Evolutionary conservation across 106 monocot genomes (phyloP).

Genomic region (Platanthera zijinensis): DNA sequence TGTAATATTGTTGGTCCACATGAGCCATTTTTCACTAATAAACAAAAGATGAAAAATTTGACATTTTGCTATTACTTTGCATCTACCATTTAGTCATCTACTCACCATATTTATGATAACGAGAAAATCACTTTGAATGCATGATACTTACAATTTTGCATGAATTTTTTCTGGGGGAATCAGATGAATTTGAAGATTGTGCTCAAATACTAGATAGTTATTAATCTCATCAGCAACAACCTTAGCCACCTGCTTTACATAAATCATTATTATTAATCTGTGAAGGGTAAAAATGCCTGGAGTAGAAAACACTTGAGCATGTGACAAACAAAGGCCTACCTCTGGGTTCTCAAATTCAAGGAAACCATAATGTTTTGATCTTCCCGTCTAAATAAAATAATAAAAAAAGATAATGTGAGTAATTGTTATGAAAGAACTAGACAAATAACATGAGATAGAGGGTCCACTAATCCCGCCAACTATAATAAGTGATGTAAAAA

Average conservation of each 20-base stretch:
- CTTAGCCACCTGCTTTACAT: slow-evolving; percentile 69
- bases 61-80: neutral
- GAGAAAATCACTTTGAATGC: neutral
- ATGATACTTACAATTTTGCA: slow-evolving; percentile 63
- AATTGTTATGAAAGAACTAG: neutral
- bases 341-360: slow-evolving; percentile 92
- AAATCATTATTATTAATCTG: neutral
- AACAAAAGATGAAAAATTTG: neutral
- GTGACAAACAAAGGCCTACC: slow-evolving; percentile 21
- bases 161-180: slow-evolving; percentile 73
- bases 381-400: slow-evolving; percentile 59
- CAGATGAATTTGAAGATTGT: slow-evolving; percentile 66
- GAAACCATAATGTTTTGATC: slow-evolving; percentile 85
- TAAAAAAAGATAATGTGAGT: slow-evolving; percentile 1
- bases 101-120: neutral
- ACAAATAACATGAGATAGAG: neutral
- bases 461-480: neutral
- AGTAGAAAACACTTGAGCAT: neutral
- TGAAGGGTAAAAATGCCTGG: neutral
- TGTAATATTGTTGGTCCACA: neutral
- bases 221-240: slow-evolving; percentile 95
- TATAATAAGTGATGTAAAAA: no score
- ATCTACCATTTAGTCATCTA: neutral
- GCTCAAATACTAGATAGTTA: slow-evolving; percentile 84
- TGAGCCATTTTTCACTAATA: neutral